Evolutionary conservation across 202 grass and related monocot genomes (phyloP).

Genomic region (Schoenoplectus triqueter): DNA sequence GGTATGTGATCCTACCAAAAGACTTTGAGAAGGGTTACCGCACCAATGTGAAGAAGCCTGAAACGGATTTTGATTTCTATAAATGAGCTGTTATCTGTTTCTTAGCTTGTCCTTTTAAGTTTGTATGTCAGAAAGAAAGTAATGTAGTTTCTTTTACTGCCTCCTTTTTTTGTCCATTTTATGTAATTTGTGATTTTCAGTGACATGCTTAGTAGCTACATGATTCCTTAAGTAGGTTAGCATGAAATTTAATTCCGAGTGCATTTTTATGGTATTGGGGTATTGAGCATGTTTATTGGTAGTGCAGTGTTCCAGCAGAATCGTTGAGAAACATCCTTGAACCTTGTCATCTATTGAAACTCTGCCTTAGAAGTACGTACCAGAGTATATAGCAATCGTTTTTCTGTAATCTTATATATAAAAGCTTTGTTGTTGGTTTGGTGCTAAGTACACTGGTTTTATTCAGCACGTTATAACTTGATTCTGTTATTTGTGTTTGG

Average conservation of each 20-base stretch:
- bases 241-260: background rate
- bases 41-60: constrained; percentile 89
- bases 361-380: background rate
- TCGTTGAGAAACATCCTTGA: background rate
- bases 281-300: background rate
- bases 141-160: constrained; percentile 19
- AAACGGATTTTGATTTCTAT: constrained; percentile 90
- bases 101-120: background rate
- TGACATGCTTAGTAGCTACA: background rate
- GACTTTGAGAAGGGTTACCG: constrained; percentile 85
- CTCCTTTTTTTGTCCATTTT: background rate
- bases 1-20: constrained; percentile 80
- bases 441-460: background rate
- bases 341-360: background rate
- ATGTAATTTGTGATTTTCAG: background rate
- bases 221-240: background rate
- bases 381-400: background rate
- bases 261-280: background rate
- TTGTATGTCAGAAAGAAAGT: constrained; percentile 17
- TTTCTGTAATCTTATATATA: background rate
- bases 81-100: constrained; percentile 53
- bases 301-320: background rate
- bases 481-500: too few species aligned
- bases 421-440: background rate
- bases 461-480: background rate